Conservation (phyloP, 2,329 filamentous ascomycete species). For the Rutstroemia sp. region DNA sequence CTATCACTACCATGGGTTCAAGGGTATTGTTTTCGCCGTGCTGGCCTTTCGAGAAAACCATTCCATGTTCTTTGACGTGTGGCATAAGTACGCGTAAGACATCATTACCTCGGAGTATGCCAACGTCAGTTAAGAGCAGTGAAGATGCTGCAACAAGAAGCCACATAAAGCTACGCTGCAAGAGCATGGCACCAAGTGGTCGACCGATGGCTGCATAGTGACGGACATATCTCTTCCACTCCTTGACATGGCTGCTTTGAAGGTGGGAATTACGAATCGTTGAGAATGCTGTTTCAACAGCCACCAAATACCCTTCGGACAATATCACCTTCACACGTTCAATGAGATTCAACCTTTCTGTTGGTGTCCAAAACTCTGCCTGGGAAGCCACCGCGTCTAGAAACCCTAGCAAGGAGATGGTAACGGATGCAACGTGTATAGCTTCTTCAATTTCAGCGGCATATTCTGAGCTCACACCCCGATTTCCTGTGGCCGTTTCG, state of each 20-base stretch:
- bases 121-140: conserved; percentile 57
- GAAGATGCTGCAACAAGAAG: conserved; percentile 74
- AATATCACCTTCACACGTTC: conserved; percentile 65
- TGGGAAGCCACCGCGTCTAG: conserved; percentile 73
- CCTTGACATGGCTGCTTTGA: conserved; percentile 57
- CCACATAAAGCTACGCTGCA: conserved; percentile 83
- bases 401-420: conserved; percentile 84
- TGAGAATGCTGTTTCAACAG: conserved; percentile 83
- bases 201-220: conserved; percentile 74
- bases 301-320: conserved; percentile 76
- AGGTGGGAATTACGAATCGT: conserved; percentile 75
- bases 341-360: conserved; percentile 67
- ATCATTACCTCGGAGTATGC: conserved; percentile 52
- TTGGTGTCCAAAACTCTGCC: conserved; percentile 71
- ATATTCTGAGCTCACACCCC: conserved; percentile 47
- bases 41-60: conserved; percentile 33
- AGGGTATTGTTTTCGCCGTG: conserved; percentile 50
- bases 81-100: conserved; percentile 69
- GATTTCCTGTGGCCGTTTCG: conserved; percentile 45
- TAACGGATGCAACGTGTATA: conserved; percentile 64
- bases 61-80: conserved; percentile 34
- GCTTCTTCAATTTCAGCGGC: conserved; percentile 54
- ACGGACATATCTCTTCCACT: conserved; percentile 82
- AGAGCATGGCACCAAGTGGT: conserved; percentile 82
- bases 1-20: conserved; percentile 61